Base-by-base conservation (phyloP, 108 stramenopile genomes). In the Asterionellopsis glacialis region DNA sequence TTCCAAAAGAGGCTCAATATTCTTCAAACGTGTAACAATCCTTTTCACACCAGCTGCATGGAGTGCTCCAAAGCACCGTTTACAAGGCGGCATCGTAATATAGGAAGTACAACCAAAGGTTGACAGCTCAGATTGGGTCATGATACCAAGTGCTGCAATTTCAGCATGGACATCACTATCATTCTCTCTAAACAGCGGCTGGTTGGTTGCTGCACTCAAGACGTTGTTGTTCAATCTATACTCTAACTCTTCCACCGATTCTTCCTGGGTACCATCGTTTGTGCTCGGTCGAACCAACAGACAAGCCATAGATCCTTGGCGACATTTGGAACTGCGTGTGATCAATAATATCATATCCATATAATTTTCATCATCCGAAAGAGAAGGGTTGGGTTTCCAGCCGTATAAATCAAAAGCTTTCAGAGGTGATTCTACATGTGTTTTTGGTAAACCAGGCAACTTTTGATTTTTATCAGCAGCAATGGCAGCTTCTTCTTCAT, bases 71-170 rank as follows among this genome's bases (percentile, higher is more conserved):
- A 90, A 85, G 54, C 88, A 90, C 21, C 55, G 45, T 57, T 83
- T 83, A 68, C 88, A 90, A 4, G 88, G 88, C 16, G 88, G 88
- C 88, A 90, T 90, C 2, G 83, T 83, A 23, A 89, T 83, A 50
- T 82, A 85, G 3, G 77, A 77, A 33, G 83, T 81, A 41, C 68
- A 68, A 0, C 62, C 73, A 12, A 59, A 41, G 38, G 71, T 68
- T 25, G 71, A 15, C 15, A 33, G 59, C 0, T 67, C 68, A 16
- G 16, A 16, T 62, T 57, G 67, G 5, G 78, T 69, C 6, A 62
- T 77, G 12, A 56, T 21, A 1, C 83, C 81, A n/a, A 89, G 53
- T 15, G 88, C 81, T 15, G 60, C 61, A 26, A 90, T 80, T 71
- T 90, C 88, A 1, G 84, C 84, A 65, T 90, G 88, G 27, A 85